Evolutionary conservation across 202 grass and related monocot species (phyloP).

Genomic region (Hordeum pubiflorum): DNA sequence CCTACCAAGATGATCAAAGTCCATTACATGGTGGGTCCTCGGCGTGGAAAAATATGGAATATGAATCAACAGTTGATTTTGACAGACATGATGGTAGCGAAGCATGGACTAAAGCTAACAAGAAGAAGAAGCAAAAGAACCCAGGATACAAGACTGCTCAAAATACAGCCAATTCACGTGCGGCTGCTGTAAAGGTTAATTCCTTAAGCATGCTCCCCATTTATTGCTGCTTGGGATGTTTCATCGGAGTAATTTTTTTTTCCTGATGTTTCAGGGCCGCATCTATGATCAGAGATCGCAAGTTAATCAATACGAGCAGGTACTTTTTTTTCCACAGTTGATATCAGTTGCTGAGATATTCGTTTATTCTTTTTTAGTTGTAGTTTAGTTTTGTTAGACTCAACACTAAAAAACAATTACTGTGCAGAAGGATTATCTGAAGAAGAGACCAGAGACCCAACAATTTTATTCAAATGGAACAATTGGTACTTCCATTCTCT

Average conservation of each 20-base stretch:
- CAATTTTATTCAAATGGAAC: slow-evolving; percentile 65
- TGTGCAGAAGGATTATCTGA: slow-evolving; percentile 76
- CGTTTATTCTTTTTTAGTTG: background rate
- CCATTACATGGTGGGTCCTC: slow-evolving; percentile 65
- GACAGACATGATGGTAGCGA: slow-evolving; percentile 59
- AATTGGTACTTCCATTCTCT: slow-evolving; percentile 42
- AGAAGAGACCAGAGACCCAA: slow-evolving; percentile 65
- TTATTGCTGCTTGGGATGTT: slow-evolving; percentile 22
- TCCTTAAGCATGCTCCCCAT: background rate
- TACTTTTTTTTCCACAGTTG: background rate
- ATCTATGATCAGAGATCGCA: slow-evolving; percentile 54
- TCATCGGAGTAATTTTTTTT: slow-evolving; percentile 18
- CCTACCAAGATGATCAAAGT: slow-evolving; percentile 79
- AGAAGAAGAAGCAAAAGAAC: slow-evolving; percentile 82
- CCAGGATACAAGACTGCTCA: slow-evolving; percentile 38
- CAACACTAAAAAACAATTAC: background rate
- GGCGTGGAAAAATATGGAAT: slow-evolving; percentile 48
- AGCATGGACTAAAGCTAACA: slow-evolving; percentile 54
- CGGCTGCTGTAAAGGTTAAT: slow-evolving; percentile 52
- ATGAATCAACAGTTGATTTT: slow-evolving; percentile 69
- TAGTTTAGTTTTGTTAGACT: background rate
- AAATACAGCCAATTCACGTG: slow-evolving; percentile 32
- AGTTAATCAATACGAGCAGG: slow-evolving; percentile 73
- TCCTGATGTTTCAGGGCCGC: slow-evolving; percentile 45
- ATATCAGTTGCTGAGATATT: slow-evolving; percentile 6